Evolutionary conservation across 2,329 filamentous ascomycete species (phyloP), one percentile per base, ranked within the genome.

Genomic region (Aspergillus sclerotialis): DNA sequence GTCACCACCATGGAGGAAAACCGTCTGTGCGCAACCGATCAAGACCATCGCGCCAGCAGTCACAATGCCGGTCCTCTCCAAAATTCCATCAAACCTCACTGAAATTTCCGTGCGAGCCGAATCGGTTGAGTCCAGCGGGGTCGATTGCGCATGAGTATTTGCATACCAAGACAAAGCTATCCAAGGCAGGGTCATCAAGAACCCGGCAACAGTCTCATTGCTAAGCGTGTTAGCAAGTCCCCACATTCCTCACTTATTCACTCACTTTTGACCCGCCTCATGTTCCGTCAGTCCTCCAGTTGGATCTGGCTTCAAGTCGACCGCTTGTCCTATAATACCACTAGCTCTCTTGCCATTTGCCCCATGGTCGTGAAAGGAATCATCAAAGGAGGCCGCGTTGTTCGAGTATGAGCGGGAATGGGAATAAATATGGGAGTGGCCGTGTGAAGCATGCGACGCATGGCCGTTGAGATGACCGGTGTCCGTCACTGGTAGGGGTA

Each of bases 181-280:
- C 60, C 60, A 63, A 14, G 60, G 60, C 16, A 58, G 35, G 12
- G 53, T 46, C 7, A 56, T 45, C 18, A 76, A 55, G 35, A 73
- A 44, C 15, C 69, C 70, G 4, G 69, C 70, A 36, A 74, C 41
- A 4, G 67, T 53, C 48, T 76, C 71, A 16, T 63, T 56, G 11
- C 69, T 63, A 34, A 12, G 37, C 36, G 34, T 48, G 53, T 44
- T 51, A 52, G 48, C 17, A 24, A 36, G 32, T 27, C 17, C 13
- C 31, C 35, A 30, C 33, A 37, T 35, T n/a, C 13, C 19, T 13
- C 16, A 12, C 2, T 10, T 21, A 24, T 10, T 18, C 19, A 46
- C 48, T 33, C 39, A 52, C 45, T 36, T 28, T 17, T 40, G 30
- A 3, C 40, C 36, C 6, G 37, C 5, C 9, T 18, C 35, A 12